Conservation (phyloP, 768 basidiomycete genomes). For the Tricholoma matsutake region DNA sequence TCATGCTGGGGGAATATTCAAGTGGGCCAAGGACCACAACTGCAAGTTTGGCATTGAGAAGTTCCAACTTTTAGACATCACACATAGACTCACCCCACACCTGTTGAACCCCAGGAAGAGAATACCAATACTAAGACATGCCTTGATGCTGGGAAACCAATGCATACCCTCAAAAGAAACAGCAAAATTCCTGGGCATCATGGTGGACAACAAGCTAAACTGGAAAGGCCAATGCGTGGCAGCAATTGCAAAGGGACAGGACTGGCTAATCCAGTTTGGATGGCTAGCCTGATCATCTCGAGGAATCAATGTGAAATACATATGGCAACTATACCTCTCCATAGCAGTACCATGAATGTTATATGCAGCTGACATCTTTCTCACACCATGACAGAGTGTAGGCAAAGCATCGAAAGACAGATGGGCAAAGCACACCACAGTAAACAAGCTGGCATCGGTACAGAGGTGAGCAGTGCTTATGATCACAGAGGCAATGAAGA, state of each 20-base stretch:
- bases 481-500: slow-evolving; percentile 2
- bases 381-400: background rate
- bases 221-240: slow-evolving; percentile 6
- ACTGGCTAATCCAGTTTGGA: slow-evolving; percentile 15
- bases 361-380: background rate
- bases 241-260: slow-evolving; percentile 16
- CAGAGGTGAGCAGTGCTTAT: background rate
- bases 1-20: too few species aligned
- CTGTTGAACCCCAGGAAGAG: too few species aligned
- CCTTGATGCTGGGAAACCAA: too few species aligned
- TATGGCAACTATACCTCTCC: too few species aligned
- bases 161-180: slow-evolving; percentile 1
- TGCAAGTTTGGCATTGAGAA: too few species aligned
- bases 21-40: too few species aligned
- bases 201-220: background rate
- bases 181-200: too few species aligned
- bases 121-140: background rate
- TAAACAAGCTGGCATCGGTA: background rate
- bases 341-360: too few species aligned
- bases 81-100: too few species aligned
- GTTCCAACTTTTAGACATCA: too few species aligned
- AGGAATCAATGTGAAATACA: too few species aligned
- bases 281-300: slow-evolving; percentile 19
- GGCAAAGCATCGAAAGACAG: background rate
- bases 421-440: background rate